Evolutionary conservation across 441 rosid genomes (phyloP).

Genomic region (Breynia disticha): DNA sequence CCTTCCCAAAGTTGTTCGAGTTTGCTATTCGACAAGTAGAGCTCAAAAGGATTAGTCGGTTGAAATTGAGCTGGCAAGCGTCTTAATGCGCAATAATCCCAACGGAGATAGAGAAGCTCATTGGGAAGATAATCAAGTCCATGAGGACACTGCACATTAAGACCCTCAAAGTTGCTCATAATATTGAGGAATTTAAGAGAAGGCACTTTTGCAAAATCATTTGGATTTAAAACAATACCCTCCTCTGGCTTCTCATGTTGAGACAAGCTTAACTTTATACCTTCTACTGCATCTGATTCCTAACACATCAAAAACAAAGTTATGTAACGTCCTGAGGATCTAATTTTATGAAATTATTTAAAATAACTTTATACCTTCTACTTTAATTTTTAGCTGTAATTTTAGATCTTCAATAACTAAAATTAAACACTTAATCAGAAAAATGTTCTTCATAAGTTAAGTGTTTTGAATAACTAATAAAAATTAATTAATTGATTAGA

Average conservation of each 20-base stretch:
- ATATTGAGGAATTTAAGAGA: conserved; percentile 34
- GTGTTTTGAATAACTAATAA: too few species aligned
- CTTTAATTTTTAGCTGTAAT: too few species aligned
- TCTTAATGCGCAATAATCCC: conserved; percentile 20
- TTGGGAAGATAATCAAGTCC: conserved; percentile 18
- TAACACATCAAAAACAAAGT: conserved; percentile 6
- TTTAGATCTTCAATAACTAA: too few species aligned
- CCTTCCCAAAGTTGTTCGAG: conserved; percentile 24
- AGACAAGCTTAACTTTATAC: conserved; percentile 3
- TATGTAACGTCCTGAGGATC: too few species aligned
- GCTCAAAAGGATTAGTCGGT: conserved; percentile 12
- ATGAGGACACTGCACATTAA: conserved; percentile 8
- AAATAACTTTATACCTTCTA: too few species aligned
- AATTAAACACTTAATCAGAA: too few species aligned
- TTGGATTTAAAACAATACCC: conserved; percentile 8
- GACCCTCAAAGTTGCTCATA: too few species aligned
- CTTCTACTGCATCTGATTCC: conserved; percentile 17
- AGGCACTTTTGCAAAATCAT: conserved; percentile 21
- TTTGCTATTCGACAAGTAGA: conserved; percentile 17
- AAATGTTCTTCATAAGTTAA: too few species aligned
- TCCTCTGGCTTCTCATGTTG: background rate
- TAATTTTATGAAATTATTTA: too few species aligned
- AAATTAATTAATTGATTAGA: too few species aligned
- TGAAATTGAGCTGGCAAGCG: conserved; percentile 15
- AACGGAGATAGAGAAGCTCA: conserved; percentile 22